These are phyloP conservation scores for Balakata baccata DNA, from an alignment of 345 rosid species.

Conservation along the genomic window DNA sequence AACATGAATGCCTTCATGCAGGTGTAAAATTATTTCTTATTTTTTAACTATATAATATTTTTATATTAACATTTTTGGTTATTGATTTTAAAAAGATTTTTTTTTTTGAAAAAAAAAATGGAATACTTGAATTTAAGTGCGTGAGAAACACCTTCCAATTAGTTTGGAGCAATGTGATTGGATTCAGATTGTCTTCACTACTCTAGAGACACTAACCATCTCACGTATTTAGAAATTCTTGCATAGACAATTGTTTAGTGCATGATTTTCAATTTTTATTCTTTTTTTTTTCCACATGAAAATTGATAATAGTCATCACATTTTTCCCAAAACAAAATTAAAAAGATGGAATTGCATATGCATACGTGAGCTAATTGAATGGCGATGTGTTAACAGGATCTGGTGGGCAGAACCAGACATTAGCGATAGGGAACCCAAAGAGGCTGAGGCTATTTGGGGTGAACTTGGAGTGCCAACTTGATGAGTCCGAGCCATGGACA, in stretches of 20 bases:
- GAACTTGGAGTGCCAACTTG: conserved; percentile 77
- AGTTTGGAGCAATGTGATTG: conserved; percentile 35
- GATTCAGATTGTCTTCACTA: conserved; percentile 14
- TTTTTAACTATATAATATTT: not conserved
- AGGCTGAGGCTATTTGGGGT: conserved; percentile 81
- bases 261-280: too few relatives aligned
- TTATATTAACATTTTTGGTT: not conserved
- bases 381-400: conserved; percentile 22
- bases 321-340: too few relatives aligned
- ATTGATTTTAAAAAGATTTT: not conserved
- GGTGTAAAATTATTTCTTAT: conserved; percentile 34
- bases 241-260: too few relatives aligned
- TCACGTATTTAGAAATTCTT: too few relatives aligned
- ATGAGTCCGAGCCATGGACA: conserved; percentile 55
- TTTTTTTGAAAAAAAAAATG: not conserved
- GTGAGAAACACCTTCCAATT: conserved; percentile 40
- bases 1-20: conserved; percentile 60
- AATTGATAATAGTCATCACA: too few relatives aligned
- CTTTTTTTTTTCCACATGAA: too few relatives aligned
- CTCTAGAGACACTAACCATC: not conserved
- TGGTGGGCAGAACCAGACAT: conserved; percentile 34
- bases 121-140: conserved; percentile 23
- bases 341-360: too few relatives aligned
- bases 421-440: conserved; percentile 50
- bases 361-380: too few relatives aligned